Evolutionary conservation across 768 basidiomycete species (phyloP).

Genomic region (Leccinum incarnatum): DNA sequence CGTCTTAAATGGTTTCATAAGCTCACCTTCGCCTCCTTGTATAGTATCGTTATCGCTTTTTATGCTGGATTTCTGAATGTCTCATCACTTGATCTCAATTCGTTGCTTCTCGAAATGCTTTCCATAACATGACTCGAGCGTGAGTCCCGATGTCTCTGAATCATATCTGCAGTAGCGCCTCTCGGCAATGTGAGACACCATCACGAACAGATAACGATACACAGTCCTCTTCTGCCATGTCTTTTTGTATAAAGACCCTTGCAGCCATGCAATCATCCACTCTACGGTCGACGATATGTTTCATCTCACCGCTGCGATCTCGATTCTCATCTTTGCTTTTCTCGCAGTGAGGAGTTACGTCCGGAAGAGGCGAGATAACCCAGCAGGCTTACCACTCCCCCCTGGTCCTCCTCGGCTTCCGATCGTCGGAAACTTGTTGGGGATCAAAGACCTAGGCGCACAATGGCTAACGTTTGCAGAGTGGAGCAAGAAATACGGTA

Average conservation of each 20-base stretch:
- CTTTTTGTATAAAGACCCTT: neutral
- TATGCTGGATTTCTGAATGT: slow-evolving; percentile 4
- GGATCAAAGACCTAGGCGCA: slow-evolving; percentile 38
- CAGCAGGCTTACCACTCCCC: slow-evolving; percentile 30
- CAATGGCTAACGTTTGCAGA: slow-evolving; percentile 40
- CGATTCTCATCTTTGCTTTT: neutral
- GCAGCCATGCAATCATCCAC: neutral
- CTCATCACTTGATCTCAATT: neutral
- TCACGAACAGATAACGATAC: neutral
- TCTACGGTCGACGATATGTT: neutral
- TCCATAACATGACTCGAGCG: neutral
- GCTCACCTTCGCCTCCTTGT: slow-evolving; percentile 17
- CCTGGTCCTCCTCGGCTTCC: slow-evolving; percentile 43
- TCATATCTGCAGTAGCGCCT: neutral
- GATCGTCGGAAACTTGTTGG: slow-evolving; percentile 43
- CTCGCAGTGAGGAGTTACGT: slow-evolving; percentile 3
- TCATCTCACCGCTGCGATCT: slow-evolving; percentile 5
- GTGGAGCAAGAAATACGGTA: slow-evolving; percentile 44
- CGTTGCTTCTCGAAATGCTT: neutral
- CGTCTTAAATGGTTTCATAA: slow-evolving; percentile 1
- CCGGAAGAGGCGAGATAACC: slow-evolving; percentile 11
- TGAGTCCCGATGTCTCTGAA: slow-evolving; percentile 5
- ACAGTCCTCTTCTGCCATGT: slow-evolving; percentile 1
- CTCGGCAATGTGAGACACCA: slow-evolving; percentile 14
- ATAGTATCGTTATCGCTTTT: slow-evolving; percentile 29